Conservation (phyloP, 2,329 filamentous ascomycete species). For the Aspergillus pseudoviridinutans region DNA sequence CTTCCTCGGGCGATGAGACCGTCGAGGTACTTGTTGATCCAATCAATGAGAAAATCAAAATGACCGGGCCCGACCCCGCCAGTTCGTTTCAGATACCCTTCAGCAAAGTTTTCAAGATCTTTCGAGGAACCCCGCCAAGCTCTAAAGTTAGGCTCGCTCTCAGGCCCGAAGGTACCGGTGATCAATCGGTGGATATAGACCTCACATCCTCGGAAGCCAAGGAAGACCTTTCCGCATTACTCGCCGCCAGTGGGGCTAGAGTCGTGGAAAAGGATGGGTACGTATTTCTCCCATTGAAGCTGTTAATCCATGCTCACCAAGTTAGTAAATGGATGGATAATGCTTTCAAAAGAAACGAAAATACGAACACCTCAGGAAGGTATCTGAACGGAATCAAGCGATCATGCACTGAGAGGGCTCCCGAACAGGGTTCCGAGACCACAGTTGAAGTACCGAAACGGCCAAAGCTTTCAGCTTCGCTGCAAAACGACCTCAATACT, state of each 20-base stretch:
- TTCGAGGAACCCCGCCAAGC: slow-evolving; percentile 17
- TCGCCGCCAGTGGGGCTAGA: slow-evolving; percentile 11
- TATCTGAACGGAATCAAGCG: slow-evolving; percentile 13
- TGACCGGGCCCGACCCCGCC: background rate
- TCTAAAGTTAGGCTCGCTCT: slow-evolving; percentile 29
- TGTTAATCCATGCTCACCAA: slow-evolving; percentile 5
- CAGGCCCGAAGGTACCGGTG: slow-evolving; percentile 13
- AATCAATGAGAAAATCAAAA: slow-evolving; percentile 4
- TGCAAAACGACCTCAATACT: slow-evolving; percentile 22
- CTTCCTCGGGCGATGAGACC: slow-evolving; percentile 1
- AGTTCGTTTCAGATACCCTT: slow-evolving; percentile 12
- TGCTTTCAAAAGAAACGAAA: slow-evolving; percentile 19
- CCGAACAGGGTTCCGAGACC: slow-evolving; percentile 6
- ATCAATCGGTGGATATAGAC: slow-evolving; percentile 25
- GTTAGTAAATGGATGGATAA: slow-evolving; percentile 32
- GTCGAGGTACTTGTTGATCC: slow-evolving; percentile 15
- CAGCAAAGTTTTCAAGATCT: slow-evolving; percentile 17
- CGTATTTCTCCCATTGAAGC: slow-evolving; percentile 4
- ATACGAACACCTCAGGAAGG: background rate
- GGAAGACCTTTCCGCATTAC: slow-evolving; percentile 14
- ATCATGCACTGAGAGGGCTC: slow-evolving; percentile 3
- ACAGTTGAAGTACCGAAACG: slow-evolving; percentile 18
- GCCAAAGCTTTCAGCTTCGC: slow-evolving; percentile 27
- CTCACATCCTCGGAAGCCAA: slow-evolving; percentile 20
- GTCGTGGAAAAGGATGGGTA: slow-evolving; percentile 23